These are phyloP conservation scores for Phanerochaete carnosa DNA, from an alignment of 768 basidiomycete genomes.

Conservation along the genomic window DNA sequence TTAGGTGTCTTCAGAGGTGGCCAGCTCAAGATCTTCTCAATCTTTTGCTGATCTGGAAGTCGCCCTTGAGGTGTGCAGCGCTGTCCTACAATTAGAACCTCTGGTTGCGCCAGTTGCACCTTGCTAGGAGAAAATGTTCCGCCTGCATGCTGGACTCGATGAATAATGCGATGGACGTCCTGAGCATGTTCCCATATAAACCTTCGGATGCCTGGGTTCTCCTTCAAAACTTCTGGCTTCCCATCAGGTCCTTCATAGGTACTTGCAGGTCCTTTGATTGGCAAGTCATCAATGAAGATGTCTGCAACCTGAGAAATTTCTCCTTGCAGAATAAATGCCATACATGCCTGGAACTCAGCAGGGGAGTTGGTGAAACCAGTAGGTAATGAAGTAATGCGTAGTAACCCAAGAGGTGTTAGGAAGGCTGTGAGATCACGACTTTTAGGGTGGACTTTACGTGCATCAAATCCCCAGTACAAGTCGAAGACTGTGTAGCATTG, in stretches of 20 bases:
- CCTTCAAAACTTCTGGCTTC: neutral
- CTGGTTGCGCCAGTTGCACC: neutral
- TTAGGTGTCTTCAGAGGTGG: neutral
- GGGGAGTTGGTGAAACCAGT: slow-evolving; percentile 20
- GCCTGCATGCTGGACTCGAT: slow-evolving; percentile 11
- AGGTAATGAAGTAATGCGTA: slow-evolving; percentile 13
- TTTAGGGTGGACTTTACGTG: slow-evolving; percentile 2
- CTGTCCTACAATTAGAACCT: neutral
- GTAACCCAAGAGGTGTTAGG: slow-evolving; percentile 12
- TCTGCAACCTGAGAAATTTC: slow-evolving; percentile 20
- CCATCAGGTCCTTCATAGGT: slow-evolving; percentile 9
- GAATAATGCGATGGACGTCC: slow-evolving; percentile 17
- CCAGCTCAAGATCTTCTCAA: slow-evolving; percentile 13
- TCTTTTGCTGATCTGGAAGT: slow-evolving; percentile 8
- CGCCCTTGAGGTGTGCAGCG: slow-evolving; percentile 10
- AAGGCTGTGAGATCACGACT: slow-evolving; percentile 20
- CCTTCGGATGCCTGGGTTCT: slow-evolving; percentile 14
- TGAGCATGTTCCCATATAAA: slow-evolving; percentile 21
- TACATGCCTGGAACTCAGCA: slow-evolving; percentile 18
- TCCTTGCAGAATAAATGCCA: slow-evolving; percentile 18
- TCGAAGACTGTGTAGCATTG: slow-evolving; percentile 15
- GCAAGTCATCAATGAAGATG: slow-evolving; percentile 23
- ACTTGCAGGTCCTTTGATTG: slow-evolving; percentile 18
- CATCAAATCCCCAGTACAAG: slow-evolving; percentile 17
- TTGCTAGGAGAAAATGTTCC: slow-evolving; percentile 12